Evolutionary conservation across 495 filamentous ascomycete species (phyloP), one percentile per base, ranked within the genome.

Genomic region (Elaphomyces granulatus): DNA sequence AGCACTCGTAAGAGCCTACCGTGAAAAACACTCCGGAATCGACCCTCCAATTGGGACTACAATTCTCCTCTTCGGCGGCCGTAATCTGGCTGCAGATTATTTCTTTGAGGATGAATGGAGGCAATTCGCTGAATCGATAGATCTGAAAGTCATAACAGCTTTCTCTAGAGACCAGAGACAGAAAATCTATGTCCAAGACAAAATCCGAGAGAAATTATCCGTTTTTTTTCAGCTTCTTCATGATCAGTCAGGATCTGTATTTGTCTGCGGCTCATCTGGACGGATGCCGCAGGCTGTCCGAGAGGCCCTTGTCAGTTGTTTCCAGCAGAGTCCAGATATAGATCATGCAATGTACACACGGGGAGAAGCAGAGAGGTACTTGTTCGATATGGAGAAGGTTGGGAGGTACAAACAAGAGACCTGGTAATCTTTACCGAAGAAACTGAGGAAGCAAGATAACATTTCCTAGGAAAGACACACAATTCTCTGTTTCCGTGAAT

Each of bases 141-240:
- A 58, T 0, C 36, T 82, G 6, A 55, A 69, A 15, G 73, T 93
- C 9, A 59, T 75, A 41, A 76, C 84, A 2, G 88, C 88, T 0
- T 96, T 94, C 49, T 96, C 90, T 1, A 64, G 90, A 2, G 77
- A 84, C 46, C 75, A 82, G 55, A 54, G 57, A 20, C 64, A 75
- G 43, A 94, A 94, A 58, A 55, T 81, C 19, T 99, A 99, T 50
- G 88, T 99, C 8, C 90, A 99, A 51, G 76, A 94, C 55, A 60
- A 78, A 2, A 73, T 99, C 34, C 70, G 77, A 0, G 59, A 76
- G 49, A 60, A 84, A 14, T 70, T 66, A 0, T 31, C 43, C 7
- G 45, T 68, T 19, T 68, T 95, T 3, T 79, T 70, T 48, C 50
- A 68, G 2, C 51, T 77, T 20, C 52, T 95, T 8, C 54, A 68